These are phyloP conservation scores for Kalmanozyma brasiliensis DNA, from an alignment of 1,284 basidiomycete genomes.

Conservation along the genomic window DNA sequence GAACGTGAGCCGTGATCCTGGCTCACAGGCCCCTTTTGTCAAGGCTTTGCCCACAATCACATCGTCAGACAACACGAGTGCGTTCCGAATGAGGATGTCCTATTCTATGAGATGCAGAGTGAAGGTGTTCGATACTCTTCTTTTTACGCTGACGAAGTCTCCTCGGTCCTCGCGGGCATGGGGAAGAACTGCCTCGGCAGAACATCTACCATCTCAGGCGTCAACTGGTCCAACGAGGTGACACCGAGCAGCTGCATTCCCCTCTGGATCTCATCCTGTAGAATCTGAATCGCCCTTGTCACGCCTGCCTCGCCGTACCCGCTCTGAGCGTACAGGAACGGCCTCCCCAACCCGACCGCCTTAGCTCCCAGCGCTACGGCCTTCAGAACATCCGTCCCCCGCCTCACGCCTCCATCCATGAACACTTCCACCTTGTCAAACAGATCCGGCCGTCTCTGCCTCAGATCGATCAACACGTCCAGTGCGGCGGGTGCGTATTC, in stretches of 20 bases:
- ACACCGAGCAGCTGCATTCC: conserved; percentile 84
- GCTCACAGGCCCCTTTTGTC: no score
- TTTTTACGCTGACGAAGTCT: neutral
- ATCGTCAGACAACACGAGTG: no score
- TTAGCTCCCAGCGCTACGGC: conserved; percentile 83
- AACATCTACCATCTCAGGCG: conserved; percentile 78
- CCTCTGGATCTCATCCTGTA: conserved; percentile 82
- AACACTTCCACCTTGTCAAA: conserved; percentile 77
- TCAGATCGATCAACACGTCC: conserved; percentile 74
- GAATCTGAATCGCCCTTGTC: conserved; percentile 75
- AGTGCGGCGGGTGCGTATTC: conserved; percentile 63
- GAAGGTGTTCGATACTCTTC: no score
- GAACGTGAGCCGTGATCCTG: no score
- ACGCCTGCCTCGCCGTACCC: conserved; percentile 87
- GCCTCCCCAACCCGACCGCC: conserved; percentile 87
- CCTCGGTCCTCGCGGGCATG: conserved; percentile 10
- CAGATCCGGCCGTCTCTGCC: conserved; percentile 73
- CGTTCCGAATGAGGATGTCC: no score
- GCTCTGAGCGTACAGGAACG: conserved; percentile 91
- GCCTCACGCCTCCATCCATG: conserved; percentile 85
- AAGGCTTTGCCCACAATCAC: no score
- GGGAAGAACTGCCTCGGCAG: conserved; percentile 47
- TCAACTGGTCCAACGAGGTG: conserved; percentile 76
- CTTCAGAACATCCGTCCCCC: conserved; percentile 82
- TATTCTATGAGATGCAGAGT: no score